Conservation (phyloP, 345 rosid genomes). For the Pseudoturritis turrita region DNA sequence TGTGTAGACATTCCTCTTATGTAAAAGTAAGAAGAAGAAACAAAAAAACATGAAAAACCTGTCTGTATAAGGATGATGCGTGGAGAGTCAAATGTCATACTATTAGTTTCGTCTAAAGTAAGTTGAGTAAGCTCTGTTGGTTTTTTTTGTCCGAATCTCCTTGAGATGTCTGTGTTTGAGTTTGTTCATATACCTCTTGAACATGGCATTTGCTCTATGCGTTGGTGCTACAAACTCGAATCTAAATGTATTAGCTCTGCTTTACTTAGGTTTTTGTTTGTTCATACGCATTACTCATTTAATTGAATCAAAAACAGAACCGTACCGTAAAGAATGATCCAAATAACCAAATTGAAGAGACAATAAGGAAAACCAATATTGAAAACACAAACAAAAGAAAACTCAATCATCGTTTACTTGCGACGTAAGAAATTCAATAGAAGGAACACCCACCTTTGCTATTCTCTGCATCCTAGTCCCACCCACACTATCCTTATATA, state of each 20-base stretch:
- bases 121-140: conserved; percentile 8
- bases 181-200: conserved; percentile 16
- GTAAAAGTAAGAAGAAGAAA: neutral
- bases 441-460: neutral
- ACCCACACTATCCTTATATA: too few relatives aligned
- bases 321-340: too few relatives aligned
- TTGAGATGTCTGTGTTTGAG: conserved; percentile 18
- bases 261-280: too few relatives aligned
- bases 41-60: neutral
- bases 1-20: conserved; percentile 9
- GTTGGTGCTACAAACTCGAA: conserved; percentile 4
- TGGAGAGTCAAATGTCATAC: conserved; percentile 4
- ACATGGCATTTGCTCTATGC: neutral
- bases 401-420: too few relatives aligned
- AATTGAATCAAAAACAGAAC: too few relatives aligned
- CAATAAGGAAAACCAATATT: too few relatives aligned
- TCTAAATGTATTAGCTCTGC: neutral
- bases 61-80: conserved; percentile 16
- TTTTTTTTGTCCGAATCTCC: neutral
- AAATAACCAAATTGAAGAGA: too few relatives aligned
- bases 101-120: neutral
- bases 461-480: neutral
- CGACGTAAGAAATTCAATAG: neutral
- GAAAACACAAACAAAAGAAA: too few relatives aligned
- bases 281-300: too few relatives aligned